These are phyloP conservation scores for Colletotrichum somersetense DNA, from an alignment of 2,329 filamentous ascomycete species.

Conservation along the genomic window DNA sequence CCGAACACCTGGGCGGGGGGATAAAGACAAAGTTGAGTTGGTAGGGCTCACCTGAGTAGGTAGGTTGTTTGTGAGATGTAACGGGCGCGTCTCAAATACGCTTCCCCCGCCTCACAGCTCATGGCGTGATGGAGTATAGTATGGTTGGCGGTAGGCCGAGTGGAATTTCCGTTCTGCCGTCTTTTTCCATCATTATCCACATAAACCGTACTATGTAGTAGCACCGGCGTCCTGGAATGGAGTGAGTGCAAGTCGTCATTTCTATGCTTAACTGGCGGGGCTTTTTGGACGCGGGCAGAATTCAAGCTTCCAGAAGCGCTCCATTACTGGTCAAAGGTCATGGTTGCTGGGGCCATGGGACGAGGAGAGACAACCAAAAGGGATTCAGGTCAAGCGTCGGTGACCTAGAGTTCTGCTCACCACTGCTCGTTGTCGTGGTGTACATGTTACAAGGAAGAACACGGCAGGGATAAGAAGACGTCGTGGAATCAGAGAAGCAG, in stretches of 20 bases:
- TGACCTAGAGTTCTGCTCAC: slow-evolving; percentile 1
- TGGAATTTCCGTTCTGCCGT: slow-evolving; percentile 12
- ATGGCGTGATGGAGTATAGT: slow-evolving; percentile 10
- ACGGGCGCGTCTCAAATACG: slow-evolving; percentile 28
- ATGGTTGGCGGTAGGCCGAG: slow-evolving; percentile 8
- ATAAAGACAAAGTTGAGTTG: background rate
- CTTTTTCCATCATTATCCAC: background rate
- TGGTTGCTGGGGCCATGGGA: slow-evolving; percentile 31
- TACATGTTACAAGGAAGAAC: background rate
- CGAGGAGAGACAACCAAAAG: slow-evolving; percentile 2
- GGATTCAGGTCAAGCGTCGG: slow-evolving; percentile 16
- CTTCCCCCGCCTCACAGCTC: slow-evolving; percentile 13
- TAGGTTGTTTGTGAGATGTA: slow-evolving; percentile 16
- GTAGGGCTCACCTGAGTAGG: slow-evolving; percentile 23
- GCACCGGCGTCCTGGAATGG: slow-evolving; percentile 30
- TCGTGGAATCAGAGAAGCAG: slow-evolving; percentile 41
- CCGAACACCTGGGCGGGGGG: slow-evolving; percentile 15
- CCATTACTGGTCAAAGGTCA: slow-evolving; percentile 24
- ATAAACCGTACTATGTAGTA: background rate
- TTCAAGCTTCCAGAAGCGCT: slow-evolving; percentile 23
- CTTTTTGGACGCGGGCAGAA: slow-evolving; percentile 14
- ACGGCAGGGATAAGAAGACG: slow-evolving; percentile 25
- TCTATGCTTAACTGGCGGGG: slow-evolving; percentile 13
- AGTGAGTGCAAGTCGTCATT: slow-evolving; percentile 29
- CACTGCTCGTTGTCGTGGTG: slow-evolving; percentile 21